phyloP scores from a whole-genome alignment of 2,329 filamentous ascomycete genomes.

The Diaporthe sp. region DNA sequence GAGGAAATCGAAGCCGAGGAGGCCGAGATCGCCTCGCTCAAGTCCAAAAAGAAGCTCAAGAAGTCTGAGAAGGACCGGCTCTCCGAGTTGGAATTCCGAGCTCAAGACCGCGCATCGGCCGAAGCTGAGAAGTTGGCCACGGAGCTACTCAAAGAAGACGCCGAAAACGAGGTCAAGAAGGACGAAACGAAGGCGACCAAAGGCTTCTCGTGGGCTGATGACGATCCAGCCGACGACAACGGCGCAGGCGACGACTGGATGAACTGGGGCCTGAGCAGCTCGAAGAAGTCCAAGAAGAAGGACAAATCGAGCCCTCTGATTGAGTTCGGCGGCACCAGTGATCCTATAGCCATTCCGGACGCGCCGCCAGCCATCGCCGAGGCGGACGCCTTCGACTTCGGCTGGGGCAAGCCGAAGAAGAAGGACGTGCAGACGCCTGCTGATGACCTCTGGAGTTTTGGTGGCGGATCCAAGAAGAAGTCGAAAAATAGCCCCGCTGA shows the following conservation, averaged over 20 bases:
- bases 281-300: conserved; percentile 59
- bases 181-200: background rate
- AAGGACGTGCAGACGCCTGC: conserved; percentile 56
- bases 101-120: conserved; percentile 34
- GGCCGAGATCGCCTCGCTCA: conserved; percentile 36
- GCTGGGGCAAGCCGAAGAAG: conserved; percentile 47
- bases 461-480: conserved; percentile 63
- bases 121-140: conserved; percentile 34
- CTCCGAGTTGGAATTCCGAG: conserved; percentile 37
- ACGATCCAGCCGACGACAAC: conserved; percentile 30
- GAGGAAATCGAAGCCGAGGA: conserved; percentile 39
- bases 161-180: conserved; percentile 39
- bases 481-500: conserved; percentile 64
- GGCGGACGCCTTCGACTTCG: conserved; percentile 49
- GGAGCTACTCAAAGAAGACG: conserved; percentile 47
- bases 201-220: conserved; percentile 38
- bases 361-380: conserved; percentile 36
- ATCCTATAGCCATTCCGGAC: conserved; percentile 36
- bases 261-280: conserved; percentile 46
- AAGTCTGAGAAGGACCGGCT: conserved; percentile 37
- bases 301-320: conserved; percentile 40
- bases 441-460: conserved; percentile 56
- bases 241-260: conserved; percentile 39
- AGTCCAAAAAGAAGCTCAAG: conserved; percentile 38
- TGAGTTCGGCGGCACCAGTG: conserved; percentile 40